A percentile compares a stretch with the other conserved stretches of the same genome.
These are phyloP conservation scores for Evansstolkia leycettana DNA, from an alignment of 495 filamentous ascomycete genomes.

Conservation along the genomic window DNA sequence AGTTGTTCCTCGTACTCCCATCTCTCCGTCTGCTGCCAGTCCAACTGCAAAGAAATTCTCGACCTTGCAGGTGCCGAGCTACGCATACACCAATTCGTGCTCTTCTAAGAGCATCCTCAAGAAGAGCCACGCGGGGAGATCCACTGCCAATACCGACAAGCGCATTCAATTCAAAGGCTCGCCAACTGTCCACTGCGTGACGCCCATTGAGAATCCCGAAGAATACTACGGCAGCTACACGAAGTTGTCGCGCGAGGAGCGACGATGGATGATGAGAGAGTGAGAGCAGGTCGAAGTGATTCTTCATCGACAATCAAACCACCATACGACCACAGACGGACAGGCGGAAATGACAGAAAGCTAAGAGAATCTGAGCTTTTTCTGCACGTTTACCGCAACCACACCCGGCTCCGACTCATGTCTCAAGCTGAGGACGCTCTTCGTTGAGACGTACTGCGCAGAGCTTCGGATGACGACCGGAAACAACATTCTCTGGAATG, in stretches of 20 bases:
- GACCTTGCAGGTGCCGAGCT: constrained; percentile 26
- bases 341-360: too few relatives aligned
- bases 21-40: constrained; percentile 30
- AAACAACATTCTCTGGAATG: too few relatives aligned
- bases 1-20: constrained; percentile 29
- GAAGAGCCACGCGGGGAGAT: constrained; percentile 14
- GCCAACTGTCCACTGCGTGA: constrained; percentile 39
- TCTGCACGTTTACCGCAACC: background rate
- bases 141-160: constrained; percentile 17
- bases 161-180: constrained; percentile 34
- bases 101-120: constrained; percentile 41
- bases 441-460: background rate
- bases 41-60: constrained; percentile 32
- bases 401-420: background rate
- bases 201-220: constrained; percentile 38
- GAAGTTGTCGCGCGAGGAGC: constrained; percentile 37
- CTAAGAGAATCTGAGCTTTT: too few relatives aligned
- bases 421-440: background rate
- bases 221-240: constrained; percentile 41
- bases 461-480: background rate
- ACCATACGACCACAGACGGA: too few relatives aligned
- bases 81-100: constrained; percentile 34
- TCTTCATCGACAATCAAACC: too few relatives aligned
- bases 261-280: constrained; percentile 32
- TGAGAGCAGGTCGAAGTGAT: constrained; percentile 9